Evolutionary conservation across 2,329 filamentous ascomycete genomes (phyloP).

Genomic region (Metarhizium robertsii): DNA sequence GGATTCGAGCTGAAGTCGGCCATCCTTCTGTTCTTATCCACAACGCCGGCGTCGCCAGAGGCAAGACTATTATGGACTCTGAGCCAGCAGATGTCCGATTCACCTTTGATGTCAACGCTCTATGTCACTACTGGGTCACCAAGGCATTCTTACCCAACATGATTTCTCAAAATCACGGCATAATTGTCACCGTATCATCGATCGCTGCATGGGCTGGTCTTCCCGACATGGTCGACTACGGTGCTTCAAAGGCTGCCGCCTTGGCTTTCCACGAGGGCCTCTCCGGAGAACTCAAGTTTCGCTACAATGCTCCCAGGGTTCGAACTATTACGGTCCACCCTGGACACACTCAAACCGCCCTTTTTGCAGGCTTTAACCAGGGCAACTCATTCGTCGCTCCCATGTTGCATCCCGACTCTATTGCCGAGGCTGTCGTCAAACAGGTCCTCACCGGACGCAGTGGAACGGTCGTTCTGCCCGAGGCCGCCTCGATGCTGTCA

Average conservation of each 20-base stretch:
- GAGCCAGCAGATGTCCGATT: conserved; percentile 50
- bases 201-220: conserved; percentile 51
- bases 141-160: conserved; percentile 61
- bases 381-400: conserved; percentile 27
- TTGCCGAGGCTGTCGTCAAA: conserved; percentile 38
- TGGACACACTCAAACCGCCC: conserved; percentile 25
- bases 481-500: conserved; percentile 27
- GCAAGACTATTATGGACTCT: conserved; percentile 50
- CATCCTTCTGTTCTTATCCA: conserved; percentile 63
- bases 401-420: conserved; percentile 28
- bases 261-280: conserved; percentile 61
- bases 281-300: conserved; percentile 44
- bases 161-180: conserved; percentile 56
- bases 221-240: conserved; percentile 60
- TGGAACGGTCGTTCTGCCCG: conserved; percentile 37
- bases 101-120: conserved; percentile 62
- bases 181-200: conserved; percentile 61
- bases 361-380: conserved; percentile 43
- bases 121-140: conserved; percentile 58
- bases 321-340: conserved; percentile 59
- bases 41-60: conserved; percentile 57
- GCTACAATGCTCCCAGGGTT: conserved; percentile 54
- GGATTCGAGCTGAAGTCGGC: conserved; percentile 47
- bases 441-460: conserved; percentile 39
- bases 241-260: conserved; percentile 55